Base-by-base conservation (phyloP, 73 alveolate species). In the Paramecium sonneborni region DNA sequence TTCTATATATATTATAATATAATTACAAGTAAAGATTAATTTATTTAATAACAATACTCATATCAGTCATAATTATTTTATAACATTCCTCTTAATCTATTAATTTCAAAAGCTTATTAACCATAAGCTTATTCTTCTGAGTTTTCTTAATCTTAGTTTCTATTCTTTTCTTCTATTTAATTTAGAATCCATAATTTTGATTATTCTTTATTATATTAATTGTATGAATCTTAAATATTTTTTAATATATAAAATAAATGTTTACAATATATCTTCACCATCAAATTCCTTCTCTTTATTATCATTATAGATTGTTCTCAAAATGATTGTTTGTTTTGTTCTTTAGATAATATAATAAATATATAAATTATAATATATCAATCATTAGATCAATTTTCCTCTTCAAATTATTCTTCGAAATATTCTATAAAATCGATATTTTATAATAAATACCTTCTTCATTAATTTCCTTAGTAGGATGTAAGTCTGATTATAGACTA, bases 51-150 rank as follows among this genome's bases (percentile, higher is more conserved):
- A 70, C 62, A 15, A 76, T 18, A 37, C 70, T 70, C 14, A 76
- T 76, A n/a, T 38, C 88, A 37, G 88, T 76, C 38, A 28, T 35
- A 76, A 10, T 76, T 37, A 39, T 76, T 38, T 76, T 76, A 21
- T 6, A 76, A 21, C 88, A 76, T 76, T 76, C 88, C 70, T 76
- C 88, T 76, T 5, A 76, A 76, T 39, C 88, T 15, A 76, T 76
- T 76, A 37, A 76, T 76, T 21, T 76, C 88, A 3, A 76, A 30
- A 0, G 88, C 35, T 6, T 76, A 18, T 21, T 76, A 5, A 0
- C 70, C 88, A 76, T 76, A 76, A n/a, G 70, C 70, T 1, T 37
- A 37, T 28, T 76, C 88, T 41, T 76, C 70, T 8, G 44, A 28
- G 2, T 18, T 76, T 39, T 76, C 88, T 76, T 76, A 41, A 14